phyloP scores from a whole-genome alignment of 768 basidiomycete species.

The Hortiboletus campestris region DNA sequence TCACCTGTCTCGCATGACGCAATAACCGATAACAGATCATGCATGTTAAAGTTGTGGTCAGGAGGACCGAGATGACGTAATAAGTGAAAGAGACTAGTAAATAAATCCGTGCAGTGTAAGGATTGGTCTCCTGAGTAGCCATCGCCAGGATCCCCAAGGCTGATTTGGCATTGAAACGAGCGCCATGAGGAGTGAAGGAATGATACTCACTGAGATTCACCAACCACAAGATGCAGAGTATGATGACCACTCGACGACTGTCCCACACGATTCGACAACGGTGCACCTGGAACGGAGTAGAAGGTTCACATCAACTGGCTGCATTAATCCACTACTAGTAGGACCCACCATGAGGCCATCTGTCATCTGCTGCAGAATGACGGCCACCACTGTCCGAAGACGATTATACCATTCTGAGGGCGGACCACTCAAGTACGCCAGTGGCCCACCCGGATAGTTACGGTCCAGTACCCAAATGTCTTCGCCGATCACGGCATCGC shows the following conservation, averaged over 20 bases:
- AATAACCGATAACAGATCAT: conserved; percentile 8
- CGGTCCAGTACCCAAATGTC: conserved; percentile 30
- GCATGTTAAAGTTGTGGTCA: conserved; percentile 3
- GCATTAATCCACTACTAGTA: too few species aligned
- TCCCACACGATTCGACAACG: conserved; percentile 37
- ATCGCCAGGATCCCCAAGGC: conserved; percentile 2
- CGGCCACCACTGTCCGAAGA: conserved; percentile 17
- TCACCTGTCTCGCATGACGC: background rate
- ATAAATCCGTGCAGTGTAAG: too few species aligned
- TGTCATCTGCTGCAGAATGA: conserved; percentile 31
- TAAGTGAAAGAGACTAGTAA: background rate
- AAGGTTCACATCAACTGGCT: background rate
- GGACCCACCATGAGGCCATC: conserved; percentile 27
- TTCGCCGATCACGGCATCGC: conserved; percentile 12
- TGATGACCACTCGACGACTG: conserved; percentile 2
- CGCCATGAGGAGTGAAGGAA: background rate
- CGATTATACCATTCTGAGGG: conserved; percentile 21
- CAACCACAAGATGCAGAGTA: conserved; percentile 16
- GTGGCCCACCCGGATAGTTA: conserved; percentile 30
- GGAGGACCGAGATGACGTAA: background rate
- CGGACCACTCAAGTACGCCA: conserved; percentile 5
- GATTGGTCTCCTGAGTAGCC: too few species aligned
- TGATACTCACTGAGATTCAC: conserved; percentile 9
- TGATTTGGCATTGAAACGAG: background rate
- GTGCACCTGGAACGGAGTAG: conserved; percentile 36